Conservation (phyloP, 2,329 filamentous ascomycete genomes). For the Ophioceras dolichostomum region DNA sequence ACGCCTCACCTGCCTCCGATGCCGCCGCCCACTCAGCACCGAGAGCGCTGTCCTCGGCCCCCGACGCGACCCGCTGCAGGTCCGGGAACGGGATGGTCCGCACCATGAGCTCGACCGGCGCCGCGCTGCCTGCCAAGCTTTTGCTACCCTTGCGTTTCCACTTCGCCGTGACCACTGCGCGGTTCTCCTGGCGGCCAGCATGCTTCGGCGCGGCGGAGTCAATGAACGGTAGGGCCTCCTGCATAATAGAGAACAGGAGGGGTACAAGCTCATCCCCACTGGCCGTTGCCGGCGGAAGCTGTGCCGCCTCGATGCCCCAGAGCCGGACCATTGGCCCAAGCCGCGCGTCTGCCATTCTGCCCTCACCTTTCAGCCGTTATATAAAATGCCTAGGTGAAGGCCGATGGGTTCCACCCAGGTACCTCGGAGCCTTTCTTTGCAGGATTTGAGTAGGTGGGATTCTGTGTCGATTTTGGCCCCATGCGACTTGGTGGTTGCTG, state of each 20-base stretch:
- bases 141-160: constrained; percentile 31
- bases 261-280: constrained; percentile 29
- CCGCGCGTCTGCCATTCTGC: too few species aligned
- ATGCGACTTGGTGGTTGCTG: too few species aligned
- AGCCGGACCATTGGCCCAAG: constrained; percentile 40
- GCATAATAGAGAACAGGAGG: constrained; percentile 39
- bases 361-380: too few species aligned
- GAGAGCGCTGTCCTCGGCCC: constrained; percentile 17
- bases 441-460: too few species aligned
- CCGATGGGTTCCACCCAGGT: too few species aligned
- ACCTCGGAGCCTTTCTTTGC: too few species aligned
- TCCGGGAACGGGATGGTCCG: constrained; percentile 34
- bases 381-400: too few species aligned
- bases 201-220: constrained; percentile 34
- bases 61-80: constrained; percentile 12
- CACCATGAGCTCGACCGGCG: constrained; percentile 35
- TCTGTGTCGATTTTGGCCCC: too few species aligned
- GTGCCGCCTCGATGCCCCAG: constrained; percentile 33
- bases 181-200: constrained; percentile 6
- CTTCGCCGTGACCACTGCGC: constrained; percentile 4
- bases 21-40: neutral
- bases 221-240: constrained; percentile 49
- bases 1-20: constrained; percentile 33
- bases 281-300: constrained; percentile 30
- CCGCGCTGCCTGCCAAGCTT: constrained; percentile 7